A percentile compares a stretch with the other conserved stretches of the same genome.
phyloP scores from a whole-genome alignment of 208 protist species.

The Leishmania major region DNA sequence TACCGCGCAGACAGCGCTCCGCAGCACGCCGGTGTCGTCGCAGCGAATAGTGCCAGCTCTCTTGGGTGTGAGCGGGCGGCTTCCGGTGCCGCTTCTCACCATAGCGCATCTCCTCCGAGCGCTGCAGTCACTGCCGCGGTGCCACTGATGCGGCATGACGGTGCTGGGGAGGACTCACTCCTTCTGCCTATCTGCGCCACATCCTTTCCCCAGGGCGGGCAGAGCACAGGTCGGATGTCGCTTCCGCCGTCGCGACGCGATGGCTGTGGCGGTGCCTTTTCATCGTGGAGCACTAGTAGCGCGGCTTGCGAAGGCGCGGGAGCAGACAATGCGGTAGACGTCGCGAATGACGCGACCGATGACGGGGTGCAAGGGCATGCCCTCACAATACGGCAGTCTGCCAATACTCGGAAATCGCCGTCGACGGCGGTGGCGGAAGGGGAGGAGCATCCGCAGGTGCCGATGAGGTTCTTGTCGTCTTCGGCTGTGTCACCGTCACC shows the following conservation, averaged over 20 bases:
- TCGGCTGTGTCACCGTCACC: slow-evolving; percentile 13
- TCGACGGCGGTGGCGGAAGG: not conserved
- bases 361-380: not conserved
- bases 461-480: not conserved
- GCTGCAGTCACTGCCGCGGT: not conserved
- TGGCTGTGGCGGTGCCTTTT: not conserved
- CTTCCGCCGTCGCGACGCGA: not conserved
- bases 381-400: not conserved
- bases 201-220: not conserved
- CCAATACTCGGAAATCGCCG: not conserved
- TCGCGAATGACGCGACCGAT: not conserved
- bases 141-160: not conserved
- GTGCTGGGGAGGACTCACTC: not conserved
- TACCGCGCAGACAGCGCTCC: not conserved
- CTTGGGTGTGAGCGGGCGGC: not conserved
- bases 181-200: not conserved
- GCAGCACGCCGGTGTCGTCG: not conserved
- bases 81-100: not conserved
- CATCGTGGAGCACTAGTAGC: not conserved
- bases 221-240: not conserved
- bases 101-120: not conserved
- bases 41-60: not conserved
- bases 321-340: not conserved
- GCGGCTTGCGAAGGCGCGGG: not conserved
- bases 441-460: not conserved